A percentile compares a stretch with the other conserved stretches of the same genome.
phyloP scores from a whole-genome alignment of 2,329 filamentous ascomycete species.

The Cladosporium cucumerinum region DNA sequence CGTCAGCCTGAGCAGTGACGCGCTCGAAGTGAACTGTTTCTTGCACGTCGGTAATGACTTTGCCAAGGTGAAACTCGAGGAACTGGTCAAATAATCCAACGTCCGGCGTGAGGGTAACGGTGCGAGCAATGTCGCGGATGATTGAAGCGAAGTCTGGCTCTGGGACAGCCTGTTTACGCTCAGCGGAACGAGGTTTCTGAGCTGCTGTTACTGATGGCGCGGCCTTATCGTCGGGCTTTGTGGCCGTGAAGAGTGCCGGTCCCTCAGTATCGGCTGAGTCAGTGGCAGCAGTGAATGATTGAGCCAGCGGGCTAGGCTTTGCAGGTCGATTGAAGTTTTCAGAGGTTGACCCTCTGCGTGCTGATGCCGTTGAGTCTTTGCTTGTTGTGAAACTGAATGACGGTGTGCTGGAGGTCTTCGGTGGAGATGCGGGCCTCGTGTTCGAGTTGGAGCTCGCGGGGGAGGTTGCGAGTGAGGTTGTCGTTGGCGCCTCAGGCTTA shows the following conservation, averaged over 20 bases:
- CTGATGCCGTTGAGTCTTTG: constrained; percentile 18
- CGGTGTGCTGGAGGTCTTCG: not conserved
- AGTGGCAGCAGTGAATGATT: constrained; percentile 28
- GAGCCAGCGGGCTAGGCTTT: constrained; percentile 32
- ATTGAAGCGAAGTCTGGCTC: constrained; percentile 29
- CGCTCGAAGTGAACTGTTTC: constrained; percentile 34
- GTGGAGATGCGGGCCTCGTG: not conserved
- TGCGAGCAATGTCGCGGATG: constrained; percentile 34
- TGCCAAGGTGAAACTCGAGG: constrained; percentile 39
- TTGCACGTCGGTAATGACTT: constrained; percentile 35
- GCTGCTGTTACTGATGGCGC: not conserved
- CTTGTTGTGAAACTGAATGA: not conserved
- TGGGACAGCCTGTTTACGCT: not conserved
- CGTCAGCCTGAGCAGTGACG: constrained; percentile 29
- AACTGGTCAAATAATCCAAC: constrained; percentile 46
- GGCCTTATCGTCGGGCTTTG: too few species aligned
- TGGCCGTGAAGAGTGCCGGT: not conserved
- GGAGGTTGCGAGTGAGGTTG: constrained; percentile 15
- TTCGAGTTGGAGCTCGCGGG: not conserved
- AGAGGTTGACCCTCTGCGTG: not conserved
- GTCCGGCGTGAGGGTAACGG: constrained; percentile 37
- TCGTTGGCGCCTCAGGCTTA: not conserved
- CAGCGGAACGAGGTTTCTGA: not conserved
- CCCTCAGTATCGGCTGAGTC: not conserved
- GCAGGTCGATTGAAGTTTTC: constrained; percentile 11